phyloP scores from a whole-genome alignment of 1,284 basidiomycete species.

The Trametes hirsuta region DNA sequence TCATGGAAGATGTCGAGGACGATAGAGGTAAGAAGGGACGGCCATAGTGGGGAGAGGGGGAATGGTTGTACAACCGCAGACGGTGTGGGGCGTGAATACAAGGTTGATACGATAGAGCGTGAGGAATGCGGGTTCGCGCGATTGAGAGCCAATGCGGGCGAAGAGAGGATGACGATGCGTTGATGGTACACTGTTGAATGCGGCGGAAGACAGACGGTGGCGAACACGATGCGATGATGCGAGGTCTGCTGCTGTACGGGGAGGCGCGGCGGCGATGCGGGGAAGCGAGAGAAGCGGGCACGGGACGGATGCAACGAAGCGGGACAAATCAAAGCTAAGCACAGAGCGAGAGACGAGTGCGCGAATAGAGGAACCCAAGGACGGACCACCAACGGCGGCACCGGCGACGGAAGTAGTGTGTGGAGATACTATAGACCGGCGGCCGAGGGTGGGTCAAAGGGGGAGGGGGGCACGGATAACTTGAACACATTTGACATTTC shows the following conservation, averaged over 20 bases:
- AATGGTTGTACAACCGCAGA: slow-evolving; percentile 1
- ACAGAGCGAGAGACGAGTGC: slow-evolving; percentile 7
- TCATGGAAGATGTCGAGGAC: background rate
- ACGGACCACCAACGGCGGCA: background rate
- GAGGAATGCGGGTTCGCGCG: too few relatives aligned
- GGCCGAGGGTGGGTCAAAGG: background rate
- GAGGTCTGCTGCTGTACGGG: slow-evolving; percentile 4
- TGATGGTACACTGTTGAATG: slow-evolving; percentile 7
- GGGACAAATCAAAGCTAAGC: slow-evolving; percentile 9
- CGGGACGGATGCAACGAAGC: background rate
- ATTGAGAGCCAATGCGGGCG: background rate
- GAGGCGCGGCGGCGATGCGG: background rate
- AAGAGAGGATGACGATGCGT: background rate
- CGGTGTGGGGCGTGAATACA: background rate
- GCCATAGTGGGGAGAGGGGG: background rate
- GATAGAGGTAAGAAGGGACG: background rate
- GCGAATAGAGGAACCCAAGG: slow-evolving; percentile 2
- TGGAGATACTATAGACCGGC: background rate
- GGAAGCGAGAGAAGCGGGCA: background rate
- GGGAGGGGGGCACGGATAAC: background rate
- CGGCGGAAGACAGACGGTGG: background rate
- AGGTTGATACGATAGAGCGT: background rate
- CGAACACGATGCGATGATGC: background rate
- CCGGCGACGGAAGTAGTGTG: background rate
- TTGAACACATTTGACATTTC: slow-evolving; percentile 25